Evolutionary conservation across 2,329 filamentous ascomycete genomes (phyloP).

Genomic region (Aspergillus sp.): DNA sequence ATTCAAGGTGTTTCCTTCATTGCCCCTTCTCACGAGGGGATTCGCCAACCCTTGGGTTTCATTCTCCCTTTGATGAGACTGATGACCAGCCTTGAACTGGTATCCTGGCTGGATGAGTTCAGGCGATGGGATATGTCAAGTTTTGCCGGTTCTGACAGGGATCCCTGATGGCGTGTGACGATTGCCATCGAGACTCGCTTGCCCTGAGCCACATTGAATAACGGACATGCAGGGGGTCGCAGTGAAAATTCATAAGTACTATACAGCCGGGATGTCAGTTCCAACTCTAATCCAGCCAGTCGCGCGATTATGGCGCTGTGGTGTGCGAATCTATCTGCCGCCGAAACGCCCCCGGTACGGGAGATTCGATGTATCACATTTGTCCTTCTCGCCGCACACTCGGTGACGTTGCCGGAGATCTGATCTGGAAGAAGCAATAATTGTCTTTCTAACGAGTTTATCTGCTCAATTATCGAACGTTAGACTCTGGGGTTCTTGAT

Average conservation of each 20-base stretch:
- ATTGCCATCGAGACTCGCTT: not conserved
- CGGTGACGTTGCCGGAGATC: not conserved
- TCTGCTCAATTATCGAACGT: slow-evolving; percentile 9
- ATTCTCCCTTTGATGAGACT: not conserved
- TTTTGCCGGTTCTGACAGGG: not conserved
- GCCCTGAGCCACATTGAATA: slow-evolving; percentile 15
- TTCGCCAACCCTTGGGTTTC: not conserved
- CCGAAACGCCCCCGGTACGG: not conserved
- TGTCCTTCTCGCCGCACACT: not conserved
- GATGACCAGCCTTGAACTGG: not conserved
- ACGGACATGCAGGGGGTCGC: slow-evolving; percentile 17
- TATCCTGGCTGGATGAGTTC: not conserved
- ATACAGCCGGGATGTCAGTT: slow-evolving; percentile 7
- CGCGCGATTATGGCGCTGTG: not conserved
- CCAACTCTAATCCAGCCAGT: slow-evolving; percentile 4
- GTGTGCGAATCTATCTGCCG: not conserved
- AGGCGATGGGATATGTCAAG: slow-evolving; percentile 15
- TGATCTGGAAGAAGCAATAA: slow-evolving; percentile 3
- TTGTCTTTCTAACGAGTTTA: slow-evolving; percentile 5
- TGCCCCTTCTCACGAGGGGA: not conserved
- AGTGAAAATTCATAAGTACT: slow-evolving; percentile 8
- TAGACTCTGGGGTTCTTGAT: not conserved
- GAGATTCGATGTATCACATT: slow-evolving; percentile 15
- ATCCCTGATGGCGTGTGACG: not conserved
- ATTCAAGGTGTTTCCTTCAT: not conserved